Conservation (phyloP, 2,329 filamentous ascomycete species). For the Paecilomyces fulvus region DNA sequence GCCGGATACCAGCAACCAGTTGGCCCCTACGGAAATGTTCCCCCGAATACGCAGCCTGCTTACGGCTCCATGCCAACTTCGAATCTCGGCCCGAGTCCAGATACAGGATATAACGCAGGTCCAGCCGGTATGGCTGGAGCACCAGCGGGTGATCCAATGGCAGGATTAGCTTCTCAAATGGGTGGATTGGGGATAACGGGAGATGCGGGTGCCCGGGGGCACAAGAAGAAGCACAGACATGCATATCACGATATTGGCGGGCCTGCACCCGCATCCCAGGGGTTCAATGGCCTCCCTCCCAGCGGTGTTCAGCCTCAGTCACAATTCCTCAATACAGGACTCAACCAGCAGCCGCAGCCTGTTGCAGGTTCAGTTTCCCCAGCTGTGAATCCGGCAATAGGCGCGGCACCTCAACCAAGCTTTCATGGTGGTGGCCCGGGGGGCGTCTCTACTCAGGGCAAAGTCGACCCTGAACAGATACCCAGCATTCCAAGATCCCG, state of each 20-base stretch:
- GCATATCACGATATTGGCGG: slow-evolving; percentile 82
- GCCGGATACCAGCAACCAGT: slow-evolving; percentile 28
- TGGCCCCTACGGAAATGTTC: slow-evolving; percentile 24
- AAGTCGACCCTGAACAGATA: slow-evolving; percentile 84
- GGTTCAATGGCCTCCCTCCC: slow-evolving; percentile 61
- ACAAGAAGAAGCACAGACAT: slow-evolving; percentile 89
- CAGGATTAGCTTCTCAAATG: slow-evolving; percentile 57
- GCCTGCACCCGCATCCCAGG: slow-evolving; percentile 50
- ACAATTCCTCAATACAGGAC: slow-evolving; percentile 52
- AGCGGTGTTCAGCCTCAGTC: slow-evolving; percentile 47
- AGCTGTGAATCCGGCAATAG: slow-evolving; percentile 10
- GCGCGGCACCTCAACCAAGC: slow-evolving; percentile 20
- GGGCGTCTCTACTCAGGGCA: slow-evolving; percentile 58
- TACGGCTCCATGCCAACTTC: slow-evolving; percentile 20
- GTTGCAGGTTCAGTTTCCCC: slow-evolving; percentile 15
- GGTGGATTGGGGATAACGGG: slow-evolving; percentile 61
- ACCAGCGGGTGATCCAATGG: slow-evolving; percentile 26
- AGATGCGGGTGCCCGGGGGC: slow-evolving; percentile 37
- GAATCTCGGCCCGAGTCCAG: slow-evolving; percentile 15
- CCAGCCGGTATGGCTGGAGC: slow-evolving; percentile 16
- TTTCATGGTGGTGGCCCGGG: slow-evolving; percentile 40
- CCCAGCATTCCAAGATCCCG: slow-evolving; percentile 82
- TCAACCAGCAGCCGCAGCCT: slow-evolving; percentile 27
- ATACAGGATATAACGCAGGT: slow-evolving; percentile 18
- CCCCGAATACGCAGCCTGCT: slow-evolving; percentile 24